phyloP scores from a whole-genome alignment of 768 basidiomycete genomes.

The Tylopilus subfusipes region DNA sequence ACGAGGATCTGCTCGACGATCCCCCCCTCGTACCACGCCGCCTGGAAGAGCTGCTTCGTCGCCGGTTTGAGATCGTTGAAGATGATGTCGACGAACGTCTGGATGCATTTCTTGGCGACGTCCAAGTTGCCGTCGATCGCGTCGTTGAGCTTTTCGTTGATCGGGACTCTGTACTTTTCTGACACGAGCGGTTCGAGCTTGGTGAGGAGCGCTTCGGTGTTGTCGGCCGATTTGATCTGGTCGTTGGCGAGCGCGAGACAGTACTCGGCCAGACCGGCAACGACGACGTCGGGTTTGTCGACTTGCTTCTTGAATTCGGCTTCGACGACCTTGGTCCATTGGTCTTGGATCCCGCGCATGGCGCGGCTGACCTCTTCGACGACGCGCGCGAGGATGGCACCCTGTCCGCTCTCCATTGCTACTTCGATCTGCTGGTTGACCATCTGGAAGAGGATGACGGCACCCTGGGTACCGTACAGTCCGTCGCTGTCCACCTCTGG shows the following conservation, averaged over 20 bases:
- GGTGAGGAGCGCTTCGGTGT: conserved; percentile 78
- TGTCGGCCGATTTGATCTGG: conserved; percentile 95
- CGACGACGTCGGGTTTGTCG: conserved; percentile 84
- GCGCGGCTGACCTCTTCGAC: conserved; percentile 85
- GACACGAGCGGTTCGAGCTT: conserved; percentile 90
- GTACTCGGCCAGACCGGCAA: conserved; percentile 91
- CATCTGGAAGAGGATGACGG: conserved; percentile 96
- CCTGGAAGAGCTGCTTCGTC: conserved; percentile 78
- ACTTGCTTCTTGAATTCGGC: conserved; percentile 82
- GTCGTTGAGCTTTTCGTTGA: conserved; percentile 86
- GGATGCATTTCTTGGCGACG: conserved; percentile 95
- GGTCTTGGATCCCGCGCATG: conserved; percentile 83
- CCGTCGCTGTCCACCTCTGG: conserved; percentile 90
- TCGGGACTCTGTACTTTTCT: conserved; percentile 81
- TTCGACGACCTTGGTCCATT: conserved; percentile 84
- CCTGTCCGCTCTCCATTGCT: conserved; percentile 94
- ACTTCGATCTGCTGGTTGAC: conserved; percentile 95
- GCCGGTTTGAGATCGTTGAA: conserved; percentile 93
- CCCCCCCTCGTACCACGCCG: conserved; percentile 86
- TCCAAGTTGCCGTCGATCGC: conserved; percentile 98
- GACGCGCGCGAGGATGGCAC: conserved; percentile 86
- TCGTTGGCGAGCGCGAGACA: conserved; percentile 96
- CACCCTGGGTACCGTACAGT: conserved; percentile 85
- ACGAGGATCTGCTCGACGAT: conserved; percentile 85
- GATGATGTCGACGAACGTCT: conserved; percentile 89